Conservation (phyloP, 116 monocot genomes). For the Dioscorea cayenensis region DNA sequence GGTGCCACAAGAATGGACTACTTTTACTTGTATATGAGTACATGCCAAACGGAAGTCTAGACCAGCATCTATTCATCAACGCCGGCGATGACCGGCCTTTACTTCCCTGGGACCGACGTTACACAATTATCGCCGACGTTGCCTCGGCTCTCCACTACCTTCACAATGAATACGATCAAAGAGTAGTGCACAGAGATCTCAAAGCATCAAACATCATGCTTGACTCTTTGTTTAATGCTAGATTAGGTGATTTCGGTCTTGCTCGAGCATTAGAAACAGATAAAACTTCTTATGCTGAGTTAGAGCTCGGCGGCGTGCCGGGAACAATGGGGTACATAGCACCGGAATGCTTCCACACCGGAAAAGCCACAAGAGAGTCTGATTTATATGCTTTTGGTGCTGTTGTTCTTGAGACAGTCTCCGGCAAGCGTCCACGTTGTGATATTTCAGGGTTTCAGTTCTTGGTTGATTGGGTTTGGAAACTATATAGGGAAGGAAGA, state of each 20-base stretch:
- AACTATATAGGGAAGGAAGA: slow-evolving; percentile 39
- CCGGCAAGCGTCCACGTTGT: slow-evolving; percentile 48
- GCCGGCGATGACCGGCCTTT: not conserved
- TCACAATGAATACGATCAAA: slow-evolving; percentile 77
- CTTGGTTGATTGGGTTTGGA: slow-evolving; percentile 83
- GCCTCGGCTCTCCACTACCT: slow-evolving; percentile 82
- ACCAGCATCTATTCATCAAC: slow-evolving; percentile 58
- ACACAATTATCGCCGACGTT: slow-evolving; percentile 47
- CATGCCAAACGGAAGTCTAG: slow-evolving; percentile 93
- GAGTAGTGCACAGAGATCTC: slow-evolving; percentile 76
- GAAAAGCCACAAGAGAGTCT: slow-evolving; percentile 67
- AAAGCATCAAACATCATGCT: slow-evolving; percentile 86
- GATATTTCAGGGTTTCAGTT: slow-evolving; percentile 27
- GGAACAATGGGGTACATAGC: slow-evolving; percentile 90
- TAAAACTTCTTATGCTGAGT: slow-evolving; percentile 55
- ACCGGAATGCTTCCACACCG: slow-evolving; percentile 86
- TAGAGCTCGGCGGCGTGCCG: slow-evolving; percentile 43
- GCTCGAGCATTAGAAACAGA: slow-evolving; percentile 68
- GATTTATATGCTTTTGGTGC: slow-evolving; percentile 81
- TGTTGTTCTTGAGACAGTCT: slow-evolving; percentile 64
- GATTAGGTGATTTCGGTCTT: slow-evolving; percentile 92
- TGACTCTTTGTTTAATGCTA: slow-evolving; percentile 63
- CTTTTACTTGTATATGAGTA: slow-evolving; percentile 78
- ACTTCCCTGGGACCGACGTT: slow-evolving; percentile 54
- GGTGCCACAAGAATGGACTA: slow-evolving; percentile 59